Evolutionary conservation across 495 filamentous ascomycete species (phyloP).

Genomic region (Podospora pseudocomata): DNA sequence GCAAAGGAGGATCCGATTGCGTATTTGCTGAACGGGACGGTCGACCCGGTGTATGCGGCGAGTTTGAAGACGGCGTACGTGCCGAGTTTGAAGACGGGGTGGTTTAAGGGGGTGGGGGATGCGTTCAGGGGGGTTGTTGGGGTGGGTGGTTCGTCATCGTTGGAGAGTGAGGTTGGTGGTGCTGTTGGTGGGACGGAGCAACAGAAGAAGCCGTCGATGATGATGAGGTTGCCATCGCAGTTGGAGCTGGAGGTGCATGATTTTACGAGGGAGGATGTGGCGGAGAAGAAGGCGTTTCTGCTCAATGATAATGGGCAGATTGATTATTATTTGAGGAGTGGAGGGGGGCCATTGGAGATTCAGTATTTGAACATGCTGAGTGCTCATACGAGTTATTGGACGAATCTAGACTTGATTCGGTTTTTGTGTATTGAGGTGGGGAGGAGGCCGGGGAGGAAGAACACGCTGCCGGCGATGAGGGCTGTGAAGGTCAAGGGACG

Average conservation of each 20-base stretch:
- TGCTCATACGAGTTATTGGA: slow-evolving; percentile 96
- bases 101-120: slow-evolving; percentile 62
- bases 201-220: slow-evolving; percentile 37
- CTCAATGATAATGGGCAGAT: slow-evolving; percentile 96
- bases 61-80: slow-evolving; percentile 73
- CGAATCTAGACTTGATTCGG: slow-evolving; percentile 74
- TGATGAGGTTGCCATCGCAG: slow-evolving; percentile 72
- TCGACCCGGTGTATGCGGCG: slow-evolving; percentile 74
- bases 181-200: not conserved
- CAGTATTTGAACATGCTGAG: slow-evolving; percentile 97
- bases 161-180: slow-evolving; percentile 27
- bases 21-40: slow-evolving; percentile 85
- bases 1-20: slow-evolving; percentile 67
- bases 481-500: slow-evolving; percentile 62
- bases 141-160: slow-evolving; percentile 25
- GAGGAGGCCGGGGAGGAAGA: slow-evolving; percentile 62
- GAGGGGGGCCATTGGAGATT: slow-evolving; percentile 79
- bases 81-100: slow-evolving; percentile 64
- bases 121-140: slow-evolving; percentile 41
- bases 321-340: slow-evolving; percentile 78
- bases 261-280: slow-evolving; percentile 87
- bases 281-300: slow-evolving; percentile 80
- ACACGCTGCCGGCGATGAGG: slow-evolving; percentile 64
- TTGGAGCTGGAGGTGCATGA: slow-evolving; percentile 95
- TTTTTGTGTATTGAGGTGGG: slow-evolving; percentile 87